Conservation (phyloP, 2,329 filamentous ascomycete genomes). For the Curvularia spicifera region DNA sequence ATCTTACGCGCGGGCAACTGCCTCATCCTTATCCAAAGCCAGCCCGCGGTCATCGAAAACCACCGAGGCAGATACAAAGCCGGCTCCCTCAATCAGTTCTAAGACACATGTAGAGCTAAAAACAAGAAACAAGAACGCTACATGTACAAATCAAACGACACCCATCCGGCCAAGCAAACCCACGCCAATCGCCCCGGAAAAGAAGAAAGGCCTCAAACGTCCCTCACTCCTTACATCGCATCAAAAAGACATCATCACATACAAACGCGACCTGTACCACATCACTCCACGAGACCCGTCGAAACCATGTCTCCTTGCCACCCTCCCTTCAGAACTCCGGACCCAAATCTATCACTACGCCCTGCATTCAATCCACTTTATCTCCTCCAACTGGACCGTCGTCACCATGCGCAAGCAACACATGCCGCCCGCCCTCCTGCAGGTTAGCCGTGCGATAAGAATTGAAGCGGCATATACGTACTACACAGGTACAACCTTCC, state of each 20-base stretch:
- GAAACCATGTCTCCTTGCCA: slow-evolving; percentile 7
- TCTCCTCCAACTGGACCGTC: neutral
- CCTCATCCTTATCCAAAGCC: slow-evolving; percentile 20
- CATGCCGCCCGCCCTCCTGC: slow-evolving; percentile 17
- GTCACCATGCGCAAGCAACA: neutral
- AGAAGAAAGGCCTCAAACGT: slow-evolving; percentile 11
- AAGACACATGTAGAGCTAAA: neutral
- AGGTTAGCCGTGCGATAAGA: slow-evolving; percentile 34
- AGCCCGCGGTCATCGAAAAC: slow-evolving; percentile 7
- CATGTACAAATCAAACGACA: neutral
- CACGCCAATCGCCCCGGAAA: neutral
- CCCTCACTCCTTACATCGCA: slow-evolving; percentile 11
- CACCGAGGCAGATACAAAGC: neutral
- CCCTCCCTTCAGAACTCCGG: slow-evolving; percentile 14
- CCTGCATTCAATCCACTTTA: slow-evolving; percentile 11
- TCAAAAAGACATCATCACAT: slow-evolving; percentile 6
- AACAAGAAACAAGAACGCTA: neutral
- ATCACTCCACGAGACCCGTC: slow-evolving; percentile 8
- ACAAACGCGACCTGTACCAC: slow-evolving; percentile 10
- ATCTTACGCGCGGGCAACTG: slow-evolving; percentile 30
- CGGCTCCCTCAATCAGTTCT: neutral
- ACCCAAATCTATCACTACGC: slow-evolving; percentile 14
- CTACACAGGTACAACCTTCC: slow-evolving; percentile 30
- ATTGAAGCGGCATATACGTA: slow-evolving; percentile 39
- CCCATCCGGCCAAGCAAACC: neutral